A percentile compares a stretch with the other conserved stretches of the same genome.
phyloP scores from a whole-genome alignment of 768 basidiomycete genomes.

The Crassisporium funariophilum region DNA sequence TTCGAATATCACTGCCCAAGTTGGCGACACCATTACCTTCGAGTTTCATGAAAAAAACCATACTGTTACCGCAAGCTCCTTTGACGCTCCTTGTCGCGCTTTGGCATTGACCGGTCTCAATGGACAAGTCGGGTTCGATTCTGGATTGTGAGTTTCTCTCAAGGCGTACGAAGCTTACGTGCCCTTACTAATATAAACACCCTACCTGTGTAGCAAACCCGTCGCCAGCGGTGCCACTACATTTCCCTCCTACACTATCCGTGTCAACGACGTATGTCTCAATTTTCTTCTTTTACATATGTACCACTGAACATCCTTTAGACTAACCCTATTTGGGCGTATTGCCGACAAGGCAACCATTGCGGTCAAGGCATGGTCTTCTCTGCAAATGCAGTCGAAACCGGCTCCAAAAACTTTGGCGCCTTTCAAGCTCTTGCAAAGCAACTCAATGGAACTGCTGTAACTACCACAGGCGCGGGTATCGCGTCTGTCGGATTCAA shows the following conservation, averaged over 20 bases:
- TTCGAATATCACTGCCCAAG: slow-evolving; percentile 45
- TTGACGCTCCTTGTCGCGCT: slow-evolving; percentile 43
- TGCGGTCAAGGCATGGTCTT: slow-evolving; percentile 66
- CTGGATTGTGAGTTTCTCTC: slow-evolving; percentile 47
- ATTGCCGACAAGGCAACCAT: slow-evolving; percentile 52
- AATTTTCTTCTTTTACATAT: not conserved
- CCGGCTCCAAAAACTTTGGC: slow-evolving; percentile 51
- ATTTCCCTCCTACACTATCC: slow-evolving; percentile 57
- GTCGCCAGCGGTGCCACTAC: slow-evolving; percentile 42
- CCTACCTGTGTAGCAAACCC: slow-evolving; percentile 38
- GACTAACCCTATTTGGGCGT: slow-evolving; percentile 59
- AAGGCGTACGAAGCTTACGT: no score
- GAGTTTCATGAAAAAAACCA: slow-evolving; percentile 53
- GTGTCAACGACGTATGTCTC: slow-evolving; percentile 52
- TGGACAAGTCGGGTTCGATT: slow-evolving; percentile 46
- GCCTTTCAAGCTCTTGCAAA: slow-evolving; percentile 54
- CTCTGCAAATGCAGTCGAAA: slow-evolving; percentile 52
- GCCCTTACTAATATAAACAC: not conserved
- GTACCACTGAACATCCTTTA: slow-evolving; percentile 18
- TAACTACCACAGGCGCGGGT: slow-evolving; percentile 21
- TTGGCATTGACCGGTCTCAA: slow-evolving; percentile 45
- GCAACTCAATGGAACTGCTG: slow-evolving; percentile 41
- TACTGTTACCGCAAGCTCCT: slow-evolving; percentile 45
- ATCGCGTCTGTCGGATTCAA: no score
- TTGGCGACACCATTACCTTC: slow-evolving; percentile 52